Evolutionary conservation across 495 filamentous ascomycete species (phyloP).

Genomic region (Patellaria atrata): DNA sequence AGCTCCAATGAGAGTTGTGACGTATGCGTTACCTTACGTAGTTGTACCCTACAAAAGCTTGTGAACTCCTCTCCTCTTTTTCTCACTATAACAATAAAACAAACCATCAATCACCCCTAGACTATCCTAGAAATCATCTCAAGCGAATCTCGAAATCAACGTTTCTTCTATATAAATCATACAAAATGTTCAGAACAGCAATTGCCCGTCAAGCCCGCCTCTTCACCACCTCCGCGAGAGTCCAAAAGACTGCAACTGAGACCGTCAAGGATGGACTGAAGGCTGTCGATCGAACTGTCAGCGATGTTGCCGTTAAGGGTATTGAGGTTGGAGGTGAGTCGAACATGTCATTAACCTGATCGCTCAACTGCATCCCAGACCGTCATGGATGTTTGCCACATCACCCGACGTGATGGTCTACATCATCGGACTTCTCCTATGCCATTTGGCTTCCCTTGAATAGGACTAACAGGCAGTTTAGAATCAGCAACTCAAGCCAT

Average conservation of each 20-base stretch:
- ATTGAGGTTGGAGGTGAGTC: constrained; percentile 45
- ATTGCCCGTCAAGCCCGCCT: constrained; percentile 24
- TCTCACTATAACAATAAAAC: no score
- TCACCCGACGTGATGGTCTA: background rate
- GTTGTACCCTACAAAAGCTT: no score
- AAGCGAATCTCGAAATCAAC: no score
- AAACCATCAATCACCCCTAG: no score
- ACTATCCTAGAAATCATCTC: no score
- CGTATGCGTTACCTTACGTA: no score
- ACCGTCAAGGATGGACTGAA: constrained; percentile 42
- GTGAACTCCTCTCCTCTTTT: no score
- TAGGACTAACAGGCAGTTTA: constrained; percentile 12
- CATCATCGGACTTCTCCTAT: constrained; percentile 1
- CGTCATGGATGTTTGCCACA: background rate
- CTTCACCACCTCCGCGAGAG: constrained; percentile 23
- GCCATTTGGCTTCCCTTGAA: background rate
- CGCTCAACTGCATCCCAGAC: background rate
- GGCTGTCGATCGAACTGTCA: constrained; percentile 39
- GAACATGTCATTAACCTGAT: background rate
- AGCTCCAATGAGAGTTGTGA: no score
- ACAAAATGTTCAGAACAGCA: constrained; percentile 24
- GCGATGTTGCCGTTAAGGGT: constrained; percentile 43
- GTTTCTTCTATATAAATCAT: no score
- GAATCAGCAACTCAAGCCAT: constrained; percentile 33
- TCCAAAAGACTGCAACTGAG: constrained; percentile 30